These are phyloP conservation scores for Quercus variabilis DNA, from an alignment of 306 rosid species.

Conservation along the genomic window DNA sequence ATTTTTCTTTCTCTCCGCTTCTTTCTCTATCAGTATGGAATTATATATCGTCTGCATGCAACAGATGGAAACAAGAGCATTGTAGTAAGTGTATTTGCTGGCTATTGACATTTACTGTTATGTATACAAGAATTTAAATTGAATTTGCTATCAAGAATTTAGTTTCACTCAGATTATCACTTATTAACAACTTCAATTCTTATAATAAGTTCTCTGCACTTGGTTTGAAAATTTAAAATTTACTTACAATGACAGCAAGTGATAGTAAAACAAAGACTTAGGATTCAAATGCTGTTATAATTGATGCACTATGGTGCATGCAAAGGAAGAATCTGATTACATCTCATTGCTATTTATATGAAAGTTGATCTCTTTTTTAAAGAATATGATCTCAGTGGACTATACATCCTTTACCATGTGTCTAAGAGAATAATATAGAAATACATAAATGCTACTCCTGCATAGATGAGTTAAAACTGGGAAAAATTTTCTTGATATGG, in stretches of 20 bases:
- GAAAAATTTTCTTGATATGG: background rate
- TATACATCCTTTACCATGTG: background rate
- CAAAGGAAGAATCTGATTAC: background rate
- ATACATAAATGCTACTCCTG: background rate
- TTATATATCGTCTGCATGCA: constrained; percentile 80
- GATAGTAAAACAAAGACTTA: background rate
- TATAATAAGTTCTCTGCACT: background rate
- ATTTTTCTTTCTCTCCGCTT: constrained; percentile 66
- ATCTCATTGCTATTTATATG: background rate
- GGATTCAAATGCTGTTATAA: background rate
- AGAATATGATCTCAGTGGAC: background rate
- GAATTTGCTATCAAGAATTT: constrained; percentile 18
- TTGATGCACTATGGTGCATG: background rate
- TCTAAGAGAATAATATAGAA: background rate
- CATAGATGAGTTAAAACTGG: background rate
- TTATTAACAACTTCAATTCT: background rate
- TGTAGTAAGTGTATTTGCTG: constrained; percentile 49
- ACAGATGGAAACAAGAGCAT: constrained; percentile 70
- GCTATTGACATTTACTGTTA: constrained; percentile 12
- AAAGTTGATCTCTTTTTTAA: background rate
- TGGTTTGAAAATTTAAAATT: background rate
- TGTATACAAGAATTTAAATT: constrained; percentile 13
- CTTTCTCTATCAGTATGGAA: constrained; percentile 87
- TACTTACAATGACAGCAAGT: background rate
- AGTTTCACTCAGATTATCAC: background rate